phyloP scores from a whole-genome alignment of 1,139 yeast genomes.

The Geotrichum citri-aurantii region DNA sequence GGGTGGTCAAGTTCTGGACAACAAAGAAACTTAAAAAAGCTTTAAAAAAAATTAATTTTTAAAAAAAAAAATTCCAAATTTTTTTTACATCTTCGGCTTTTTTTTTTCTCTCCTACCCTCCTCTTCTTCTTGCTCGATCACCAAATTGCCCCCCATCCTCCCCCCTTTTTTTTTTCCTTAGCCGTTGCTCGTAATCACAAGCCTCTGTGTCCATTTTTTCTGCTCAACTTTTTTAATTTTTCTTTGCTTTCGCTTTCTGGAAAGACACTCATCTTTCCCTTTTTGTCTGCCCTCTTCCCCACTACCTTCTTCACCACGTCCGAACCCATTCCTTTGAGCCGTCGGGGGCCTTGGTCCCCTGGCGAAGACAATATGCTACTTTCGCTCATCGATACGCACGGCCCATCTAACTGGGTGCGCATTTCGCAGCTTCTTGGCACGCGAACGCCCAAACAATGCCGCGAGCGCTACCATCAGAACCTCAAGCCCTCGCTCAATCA shows the following conservation, averaged over 20 bases:
- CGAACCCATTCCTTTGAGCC: slow-evolving; percentile 9
- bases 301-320: slow-evolving; percentile 7
- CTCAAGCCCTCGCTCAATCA: slow-evolving; percentile 78
- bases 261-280: slow-evolving; percentile 1
- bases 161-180: background rate
- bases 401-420: slow-evolving; percentile 90
- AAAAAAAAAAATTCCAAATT: background rate
- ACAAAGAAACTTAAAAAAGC: background rate
- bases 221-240: background rate
- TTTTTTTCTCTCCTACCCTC: background rate
- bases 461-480: slow-evolving; percentile 90
- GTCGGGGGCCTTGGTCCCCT: slow-evolving; percentile 87
- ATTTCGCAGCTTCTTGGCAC: slow-evolving; percentile 69
- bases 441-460: slow-evolving; percentile 85
- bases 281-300: background rate
- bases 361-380: slow-evolving; percentile 72
- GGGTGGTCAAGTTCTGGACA: background rate
- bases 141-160: background rate
- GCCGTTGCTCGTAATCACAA: background rate
- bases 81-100: slow-evolving; percentile 3
- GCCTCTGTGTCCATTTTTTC: background rate
- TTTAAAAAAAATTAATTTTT: background rate
- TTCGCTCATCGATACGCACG: slow-evolving; percentile 63
- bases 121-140: background rate
- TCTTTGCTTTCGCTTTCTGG: background rate